phyloP scores from a whole-genome alignment of 192 early-diverging fungal species.

The Haplosporangium gracile region DNA sequence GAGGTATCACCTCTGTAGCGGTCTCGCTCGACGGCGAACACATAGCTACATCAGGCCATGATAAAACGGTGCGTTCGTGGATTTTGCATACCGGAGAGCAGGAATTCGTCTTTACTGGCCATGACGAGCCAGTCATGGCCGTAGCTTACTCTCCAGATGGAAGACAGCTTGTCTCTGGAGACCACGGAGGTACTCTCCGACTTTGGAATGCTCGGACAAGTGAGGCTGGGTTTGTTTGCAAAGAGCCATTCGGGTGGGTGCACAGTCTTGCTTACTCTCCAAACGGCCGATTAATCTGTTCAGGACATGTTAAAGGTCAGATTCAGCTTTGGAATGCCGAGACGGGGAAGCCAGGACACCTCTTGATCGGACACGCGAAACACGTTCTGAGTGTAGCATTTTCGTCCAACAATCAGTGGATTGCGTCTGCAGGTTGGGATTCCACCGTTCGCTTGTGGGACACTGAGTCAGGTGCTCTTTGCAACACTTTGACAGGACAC shows the following conservation, averaged over 20 bases:
- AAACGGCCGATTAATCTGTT: neutral
- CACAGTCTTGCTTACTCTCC: neutral
- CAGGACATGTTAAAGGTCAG: neutral
- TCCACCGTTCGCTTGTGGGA: neutral
- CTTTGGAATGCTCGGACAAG: slow-evolving; percentile 4
- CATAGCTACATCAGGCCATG: neutral
- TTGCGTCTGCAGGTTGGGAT: slow-evolving; percentile 9
- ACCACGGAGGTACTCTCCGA: neutral
- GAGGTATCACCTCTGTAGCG: neutral
- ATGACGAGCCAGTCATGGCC: neutral
- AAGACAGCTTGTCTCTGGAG: neutral
- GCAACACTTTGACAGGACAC: neutral
- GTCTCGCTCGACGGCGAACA: slow-evolving; percentile 5
- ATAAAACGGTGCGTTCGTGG: slow-evolving; percentile 7
- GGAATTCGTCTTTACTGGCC: neutral
- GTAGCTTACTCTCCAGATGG: slow-evolving; percentile 4
- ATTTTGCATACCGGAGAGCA: neutral
- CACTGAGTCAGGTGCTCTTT: neutral
- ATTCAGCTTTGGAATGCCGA: neutral
- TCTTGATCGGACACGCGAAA: neutral
- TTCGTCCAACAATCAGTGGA: slow-evolving; percentile 6
- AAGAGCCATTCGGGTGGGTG: neutral
- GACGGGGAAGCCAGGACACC: neutral
- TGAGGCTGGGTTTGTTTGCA: neutral
- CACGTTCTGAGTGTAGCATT: neutral